Percentiles rank a stretch among this genome's conserved stretches.
Conservation (phyloP, 768 basidiomycete genomes). For the Mycena rebaudengoi region DNA sequence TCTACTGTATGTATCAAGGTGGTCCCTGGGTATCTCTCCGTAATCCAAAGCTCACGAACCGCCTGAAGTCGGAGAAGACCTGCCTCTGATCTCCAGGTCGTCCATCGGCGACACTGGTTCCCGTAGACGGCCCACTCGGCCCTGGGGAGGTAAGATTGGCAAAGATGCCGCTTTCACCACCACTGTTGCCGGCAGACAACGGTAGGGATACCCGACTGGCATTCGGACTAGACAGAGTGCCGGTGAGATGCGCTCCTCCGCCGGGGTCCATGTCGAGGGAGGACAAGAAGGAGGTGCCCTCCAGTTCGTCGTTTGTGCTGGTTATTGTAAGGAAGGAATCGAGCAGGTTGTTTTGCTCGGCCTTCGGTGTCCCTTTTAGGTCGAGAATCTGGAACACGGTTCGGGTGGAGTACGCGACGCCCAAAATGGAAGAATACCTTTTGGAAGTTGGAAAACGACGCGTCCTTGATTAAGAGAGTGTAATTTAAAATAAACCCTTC, state of each 20-base stretch:
- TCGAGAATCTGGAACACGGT: constrained; percentile 78
- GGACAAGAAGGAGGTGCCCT: constrained; percentile 91
- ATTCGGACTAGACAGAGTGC: constrained; percentile 71
- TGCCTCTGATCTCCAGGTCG: constrained; percentile 63
- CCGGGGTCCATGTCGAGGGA: constrained; percentile 96
- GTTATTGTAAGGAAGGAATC: constrained; percentile 94
- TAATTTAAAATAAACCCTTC: constrained; percentile 97
- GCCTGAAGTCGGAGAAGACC: constrained; percentile 87
- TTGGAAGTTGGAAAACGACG: constrained; percentile 97
- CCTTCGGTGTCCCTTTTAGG: constrained; percentile 90
- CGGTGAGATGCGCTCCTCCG: constrained; percentile 51
- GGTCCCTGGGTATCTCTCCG: constrained; percentile 65
- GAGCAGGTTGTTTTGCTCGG: constrained; percentile 87
- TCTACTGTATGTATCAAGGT: no score
- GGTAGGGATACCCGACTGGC: constrained; percentile 69
- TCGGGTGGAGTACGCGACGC: background rate
- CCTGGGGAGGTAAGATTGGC: constrained; percentile 69
- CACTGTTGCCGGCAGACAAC: constrained; percentile 33
- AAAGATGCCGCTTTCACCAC: constrained; percentile 63
- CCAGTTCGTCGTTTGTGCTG: constrained; percentile 89
- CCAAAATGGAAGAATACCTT: constrained; percentile 64
- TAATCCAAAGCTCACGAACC: constrained; percentile 90
- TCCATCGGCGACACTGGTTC: constrained; percentile 56
- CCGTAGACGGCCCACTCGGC: constrained; percentile 68
- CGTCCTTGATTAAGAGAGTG: constrained; percentile 91